Evolutionary conservation across 345 rosid genomes (phyloP), one percentile per base, ranked within the genome.

Genomic region (Odontarrhena argentea): DNA sequence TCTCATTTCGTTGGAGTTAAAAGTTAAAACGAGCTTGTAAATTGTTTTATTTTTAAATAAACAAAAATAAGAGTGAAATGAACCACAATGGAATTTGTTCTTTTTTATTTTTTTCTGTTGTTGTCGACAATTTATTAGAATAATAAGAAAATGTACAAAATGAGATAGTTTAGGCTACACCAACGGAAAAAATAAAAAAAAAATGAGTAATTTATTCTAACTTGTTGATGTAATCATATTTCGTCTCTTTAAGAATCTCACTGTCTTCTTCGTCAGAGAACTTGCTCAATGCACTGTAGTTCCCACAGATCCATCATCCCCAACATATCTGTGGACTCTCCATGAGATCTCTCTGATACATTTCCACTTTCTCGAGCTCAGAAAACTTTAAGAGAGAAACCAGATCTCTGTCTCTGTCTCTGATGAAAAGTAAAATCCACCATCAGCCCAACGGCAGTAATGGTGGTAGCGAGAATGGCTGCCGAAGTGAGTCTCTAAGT

Each of bases 401-500:
- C 52, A 54, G 22, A 55, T 58, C 66, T 59, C 28, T 50, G 49
- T 41, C 46, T 42, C 38, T 67, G 53, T 43, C 38, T 67, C 53
- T 43, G 60, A 76, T 76, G 82, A 83, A 81, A 68, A 44, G 86
- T 49, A 83, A 81, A 64, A 53, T 67, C 70, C 65, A 72, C 56
- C 74, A 52, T 70, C 80, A 59, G 60, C 69, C 40, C 30, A 69
- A 73, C 9, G 57, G 73, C 68, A 74, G 8, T 18, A 72, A 53
- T 63, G 80, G 50, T 60, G 63, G 78, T 51, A 78, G 79, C 54
- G 79, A 84, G 50, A 77, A 78, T 71, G 68, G 74, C 60, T 58
- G 71, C 24, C 32, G 55, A 43, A 55, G 73, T 15, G 83, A 81
- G 81, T 88, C 96, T 11, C 88, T 93, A 5, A 85, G 91, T 54